Conservation (phyloP, 2,329 filamentous ascomycete species). For the Cladosporium halotolerans region DNA sequence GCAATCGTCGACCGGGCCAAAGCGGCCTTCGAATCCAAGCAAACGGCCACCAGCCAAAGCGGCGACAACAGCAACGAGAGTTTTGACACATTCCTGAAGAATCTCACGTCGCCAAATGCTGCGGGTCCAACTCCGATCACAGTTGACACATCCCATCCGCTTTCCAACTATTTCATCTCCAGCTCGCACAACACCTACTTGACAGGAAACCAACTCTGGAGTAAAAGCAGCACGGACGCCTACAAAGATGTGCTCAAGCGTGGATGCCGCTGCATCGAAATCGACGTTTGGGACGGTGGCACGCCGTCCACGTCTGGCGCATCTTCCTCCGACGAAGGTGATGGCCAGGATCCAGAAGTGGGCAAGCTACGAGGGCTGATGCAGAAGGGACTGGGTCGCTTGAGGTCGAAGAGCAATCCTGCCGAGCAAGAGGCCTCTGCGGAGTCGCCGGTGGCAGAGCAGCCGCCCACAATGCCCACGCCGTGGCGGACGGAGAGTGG, state of each 20-base stretch:
- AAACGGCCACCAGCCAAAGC: neutral
- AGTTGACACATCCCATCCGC: conserved; percentile 42
- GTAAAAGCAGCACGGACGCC: conserved; percentile 67
- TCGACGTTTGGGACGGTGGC: conserved; percentile 86
- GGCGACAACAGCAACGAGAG: conserved; percentile 1
- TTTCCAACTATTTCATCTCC: conserved; percentile 89
- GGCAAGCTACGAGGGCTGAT: conserved; percentile 29
- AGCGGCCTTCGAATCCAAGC: conserved; percentile 16
- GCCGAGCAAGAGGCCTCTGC: conserved; percentile 9
- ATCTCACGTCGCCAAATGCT: conserved; percentile 24
- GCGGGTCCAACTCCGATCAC: conserved; percentile 18
- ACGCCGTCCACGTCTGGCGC: conserved; percentile 35
- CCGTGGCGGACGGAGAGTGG: conserved; percentile 25
- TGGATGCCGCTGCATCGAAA: conserved; percentile 85
- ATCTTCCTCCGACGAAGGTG: conserved; percentile 31
- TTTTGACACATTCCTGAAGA: conserved; percentile 41
- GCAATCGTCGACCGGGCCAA: conserved; percentile 22
- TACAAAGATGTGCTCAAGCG: conserved; percentile 65
- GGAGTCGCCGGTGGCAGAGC: conserved; percentile 6
- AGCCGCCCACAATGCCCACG: conserved; percentile 18
- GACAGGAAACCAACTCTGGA: conserved; percentile 76
- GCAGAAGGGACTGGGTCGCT: conserved; percentile 23
- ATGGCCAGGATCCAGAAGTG: conserved; percentile 27
- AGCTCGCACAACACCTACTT: conserved; percentile 95
- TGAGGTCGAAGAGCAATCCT: conserved; percentile 18